Conservation (phyloP, 352 stramenopile genomes). For the Phytophthora cajani region DNA sequence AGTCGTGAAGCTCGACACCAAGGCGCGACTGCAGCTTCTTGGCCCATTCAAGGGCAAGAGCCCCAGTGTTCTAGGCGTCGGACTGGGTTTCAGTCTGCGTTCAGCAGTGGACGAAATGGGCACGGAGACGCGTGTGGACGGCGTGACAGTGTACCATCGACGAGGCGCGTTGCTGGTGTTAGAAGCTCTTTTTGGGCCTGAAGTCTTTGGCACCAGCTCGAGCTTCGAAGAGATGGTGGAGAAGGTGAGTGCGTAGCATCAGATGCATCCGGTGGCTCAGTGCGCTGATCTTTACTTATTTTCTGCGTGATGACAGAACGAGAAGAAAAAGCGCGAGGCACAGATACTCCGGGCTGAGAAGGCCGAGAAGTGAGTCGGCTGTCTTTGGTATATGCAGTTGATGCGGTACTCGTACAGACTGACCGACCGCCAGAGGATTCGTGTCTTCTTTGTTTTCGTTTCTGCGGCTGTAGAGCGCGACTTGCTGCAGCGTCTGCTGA, state of each 20-base stretch:
- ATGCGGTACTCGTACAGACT: constrained; percentile 19
- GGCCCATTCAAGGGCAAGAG: constrained; percentile 22
- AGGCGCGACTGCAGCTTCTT: constrained; percentile 52
- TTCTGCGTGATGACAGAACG: constrained; percentile 34
- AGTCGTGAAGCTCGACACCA: constrained; percentile 72
- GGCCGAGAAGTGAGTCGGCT: constrained; percentile 26
- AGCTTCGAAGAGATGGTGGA: constrained; percentile 89
- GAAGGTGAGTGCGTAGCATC: constrained; percentile 48
- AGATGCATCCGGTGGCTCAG: constrained; percentile 10
- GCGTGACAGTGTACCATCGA: constrained; percentile 88
- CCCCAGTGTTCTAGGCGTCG: constrained; percentile 66
- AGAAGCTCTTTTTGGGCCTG: constrained; percentile 62
- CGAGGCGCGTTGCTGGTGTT: constrained; percentile 78
- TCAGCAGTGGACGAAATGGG: constrained; percentile 84
- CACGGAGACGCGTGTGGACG: constrained; percentile 74
- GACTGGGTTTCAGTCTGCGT: constrained; percentile 81
- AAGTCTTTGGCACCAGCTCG: constrained; percentile 64
- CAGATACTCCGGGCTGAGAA: constrained; percentile 39
- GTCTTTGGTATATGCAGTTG: not conserved
- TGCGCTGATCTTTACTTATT: constrained; percentile 7
- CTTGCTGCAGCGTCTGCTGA: not conserved
- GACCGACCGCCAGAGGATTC: constrained; percentile 25
- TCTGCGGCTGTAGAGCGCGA: constrained; percentile 28
- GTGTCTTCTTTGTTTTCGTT: constrained; percentile 29
- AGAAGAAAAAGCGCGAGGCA: constrained; percentile 46